Conservation (phyloP, 495 filamentous ascomycete species). For the Penicillium dipodomyicola region DNA sequence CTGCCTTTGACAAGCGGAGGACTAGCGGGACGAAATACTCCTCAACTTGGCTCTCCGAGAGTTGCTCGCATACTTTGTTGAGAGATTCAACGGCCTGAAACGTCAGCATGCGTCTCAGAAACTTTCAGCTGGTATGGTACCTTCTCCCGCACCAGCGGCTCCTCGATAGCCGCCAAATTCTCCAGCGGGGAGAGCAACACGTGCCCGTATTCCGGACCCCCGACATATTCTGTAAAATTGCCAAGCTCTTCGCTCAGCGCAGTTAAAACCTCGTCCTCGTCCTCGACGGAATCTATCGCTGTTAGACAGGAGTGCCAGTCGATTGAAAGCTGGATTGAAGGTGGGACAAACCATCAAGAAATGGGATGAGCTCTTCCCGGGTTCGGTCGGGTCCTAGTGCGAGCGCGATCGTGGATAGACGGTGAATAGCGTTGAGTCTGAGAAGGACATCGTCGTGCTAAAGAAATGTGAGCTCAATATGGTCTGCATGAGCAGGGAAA, state of each 20-base stretch:
- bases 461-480: conserved; percentile 26
- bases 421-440: conserved; percentile 96
- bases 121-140: conserved; percentile 42
- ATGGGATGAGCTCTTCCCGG: conserved; percentile 96
- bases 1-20: conserved; percentile 93
- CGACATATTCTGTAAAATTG: conserved; percentile 95
- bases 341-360: conserved; percentile 78
- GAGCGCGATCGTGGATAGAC: conserved; percentile 94
- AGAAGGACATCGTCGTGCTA: conserved; percentile 98
- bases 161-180: conserved; percentile 97
- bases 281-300: conserved; percentile 86
- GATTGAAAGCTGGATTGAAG: conserved; percentile 8
- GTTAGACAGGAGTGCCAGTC: conserved; percentile 29
- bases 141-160: conserved; percentile 96
- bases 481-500: conserved; percentile 13
- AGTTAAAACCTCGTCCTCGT: conserved; percentile 97
- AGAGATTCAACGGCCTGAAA: conserved; percentile 91
- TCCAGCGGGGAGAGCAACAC: conserved; percentile 95
- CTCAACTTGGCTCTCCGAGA: conserved; percentile 89
- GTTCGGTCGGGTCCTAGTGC: conserved; percentile 93
- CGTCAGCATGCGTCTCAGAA: conserved; percentile 24
- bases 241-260: conserved; percentile 95
- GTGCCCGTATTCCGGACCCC: conserved; percentile 88
- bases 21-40: conserved; percentile 94
- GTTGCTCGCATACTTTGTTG: conserved; percentile 94